Base-by-base conservation (phyloP, 805 yeast species). In the Kuraishia capsulata region DNA sequence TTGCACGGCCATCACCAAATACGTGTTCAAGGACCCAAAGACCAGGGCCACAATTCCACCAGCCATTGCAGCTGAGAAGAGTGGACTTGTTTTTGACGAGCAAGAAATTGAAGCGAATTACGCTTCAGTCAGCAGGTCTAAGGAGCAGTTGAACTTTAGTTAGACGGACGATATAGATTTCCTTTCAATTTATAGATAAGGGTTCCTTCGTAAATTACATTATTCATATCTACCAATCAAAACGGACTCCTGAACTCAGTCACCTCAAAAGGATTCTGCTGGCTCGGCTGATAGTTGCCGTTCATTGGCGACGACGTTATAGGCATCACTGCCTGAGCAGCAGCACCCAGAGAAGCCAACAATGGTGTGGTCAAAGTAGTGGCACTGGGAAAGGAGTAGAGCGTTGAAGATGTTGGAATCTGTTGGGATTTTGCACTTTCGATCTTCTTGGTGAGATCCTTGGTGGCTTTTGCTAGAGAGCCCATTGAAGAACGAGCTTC, bases 381-480 rank as follows among this genome's bases (percentile, higher is more conserved):
- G 9, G 35, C 18, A 19, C 36, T 29, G 20, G 44, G 36, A 31
- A 42, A 43, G 11, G 39, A 11, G 23, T 42, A 43, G 20, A 37
- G 41, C 9, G 26, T 26, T 1, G 39, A 35, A 10, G 23, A 21
- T 3, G 43, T 32, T 23, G 45, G 24, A 26, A 36, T 42, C 20
- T 39, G 14, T 8, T 28, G 38, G 50, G 55, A 14, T 17, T 28
- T 28, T 6, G 31, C 31, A 28, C 8, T 14, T 53, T 89, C 96
- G 32, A 89, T 61, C 48, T 85, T 67, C n/a, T 86, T 78, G 0
- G 97, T 88, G 13, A 90, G 82, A 52, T 90, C 97, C 51, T 90
- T 90, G 3, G 96, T 86, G 3, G 89, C 83, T 46, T 86, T 78
- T 0, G 97, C 89, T 42, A 90, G 64, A 28, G 78, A 74, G 0